These are phyloP conservation scores for Talaromyces sp. DNA, from an alignment of 2,329 filamentous ascomycete genomes.

Conservation along the genomic window DNA sequence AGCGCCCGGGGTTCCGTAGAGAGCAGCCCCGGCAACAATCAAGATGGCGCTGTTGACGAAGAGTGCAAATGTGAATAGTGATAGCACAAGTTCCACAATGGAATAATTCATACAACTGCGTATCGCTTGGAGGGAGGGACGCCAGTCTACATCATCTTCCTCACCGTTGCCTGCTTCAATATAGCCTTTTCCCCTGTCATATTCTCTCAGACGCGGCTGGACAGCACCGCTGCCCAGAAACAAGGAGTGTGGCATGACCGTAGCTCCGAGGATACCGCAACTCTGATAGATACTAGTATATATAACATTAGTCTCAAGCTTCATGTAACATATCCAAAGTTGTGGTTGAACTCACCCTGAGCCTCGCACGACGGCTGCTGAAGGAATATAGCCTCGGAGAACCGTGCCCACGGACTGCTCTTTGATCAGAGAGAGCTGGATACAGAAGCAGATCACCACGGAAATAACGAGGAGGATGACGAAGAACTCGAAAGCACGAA, in stretches of 20 bases:
- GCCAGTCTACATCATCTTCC: slow-evolving; percentile 50
- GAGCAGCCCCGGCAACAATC: slow-evolving; percentile 72
- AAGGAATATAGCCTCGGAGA: slow-evolving; percentile 53
- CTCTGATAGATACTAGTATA: slow-evolving; percentile 47
- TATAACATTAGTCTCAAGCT: background rate
- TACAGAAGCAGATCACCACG: slow-evolving; percentile 55
- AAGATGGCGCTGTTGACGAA: slow-evolving; percentile 82
- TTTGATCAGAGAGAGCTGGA: slow-evolving; percentile 52
- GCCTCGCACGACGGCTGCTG: slow-evolving; percentile 47
- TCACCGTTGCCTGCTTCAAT: slow-evolving; percentile 26
- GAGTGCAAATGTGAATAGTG: slow-evolving; percentile 75
- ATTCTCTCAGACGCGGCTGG: slow-evolving; percentile 49
- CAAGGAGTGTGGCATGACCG: slow-evolving; percentile 58
- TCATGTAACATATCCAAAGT: background rate
- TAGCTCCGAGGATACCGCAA: slow-evolving; percentile 50
- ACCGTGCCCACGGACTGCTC: slow-evolving; percentile 48
- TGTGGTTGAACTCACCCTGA: slow-evolving; percentile 38
- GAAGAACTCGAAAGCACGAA: slow-evolving; percentile 52
- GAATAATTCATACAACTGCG: slow-evolving; percentile 69
- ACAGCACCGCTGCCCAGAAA: slow-evolving; percentile 55
- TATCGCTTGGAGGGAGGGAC: slow-evolving; percentile 69
- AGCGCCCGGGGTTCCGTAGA: slow-evolving; percentile 61
- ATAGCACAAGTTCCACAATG: slow-evolving; percentile 64
- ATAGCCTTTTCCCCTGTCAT: slow-evolving; percentile 40
- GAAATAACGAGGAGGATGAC: slow-evolving; percentile 52